Evolutionary conservation across 2,329 filamentous ascomycete genomes (phyloP), one percentile per base, ranked within the genome.

Genomic region (Rutstroemia sp.): DNA sequence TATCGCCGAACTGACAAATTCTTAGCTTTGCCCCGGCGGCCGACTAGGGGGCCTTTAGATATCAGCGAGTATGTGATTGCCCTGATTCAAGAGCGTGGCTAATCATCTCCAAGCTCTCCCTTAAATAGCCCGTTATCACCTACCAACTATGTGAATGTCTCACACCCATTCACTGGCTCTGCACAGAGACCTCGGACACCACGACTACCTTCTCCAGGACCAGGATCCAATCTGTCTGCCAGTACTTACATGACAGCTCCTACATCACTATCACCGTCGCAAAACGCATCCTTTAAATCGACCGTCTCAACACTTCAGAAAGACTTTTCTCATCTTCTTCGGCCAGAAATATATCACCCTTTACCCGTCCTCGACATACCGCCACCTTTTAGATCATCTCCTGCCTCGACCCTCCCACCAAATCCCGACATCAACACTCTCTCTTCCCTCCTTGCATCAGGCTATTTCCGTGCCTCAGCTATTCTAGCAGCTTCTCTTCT

Each of bases 381-480:
- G 0, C 66, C 75, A 0, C 73, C 89, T 3, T 92, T 96, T 70
- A 83, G 88, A 59, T 81, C 81, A 61, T 81, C 88, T 0, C 71
- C 82, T 23, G 49, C 50, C 39, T 54, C 55, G 5, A 46, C 48
- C 19, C 77, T 84, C 59, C 82, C 85, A 61, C 85, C 89, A 1
- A 70, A 76, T 1, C 73, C 82, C 0, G 78, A 51, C 21, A 5
- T 82, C 27, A 82, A 87, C 0, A 76, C 88, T 0, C 79, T 96
- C 30, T 74, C 82, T 17, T 77, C 79, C 2, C 81, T 96, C 3
- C 74, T 96, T 6, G 73, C 79, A 0, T 73, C 77, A 2, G 89
- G 91, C 50, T 87, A 94, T 69, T 96, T 92, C 72, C 83, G 92
- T 58, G 82, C 84, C 16, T 89, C 89, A 7, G 90, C 90, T 58